Conservation (phyloP, 768 basidiomycete species). For the Collybiopsis confluens region DNA sequence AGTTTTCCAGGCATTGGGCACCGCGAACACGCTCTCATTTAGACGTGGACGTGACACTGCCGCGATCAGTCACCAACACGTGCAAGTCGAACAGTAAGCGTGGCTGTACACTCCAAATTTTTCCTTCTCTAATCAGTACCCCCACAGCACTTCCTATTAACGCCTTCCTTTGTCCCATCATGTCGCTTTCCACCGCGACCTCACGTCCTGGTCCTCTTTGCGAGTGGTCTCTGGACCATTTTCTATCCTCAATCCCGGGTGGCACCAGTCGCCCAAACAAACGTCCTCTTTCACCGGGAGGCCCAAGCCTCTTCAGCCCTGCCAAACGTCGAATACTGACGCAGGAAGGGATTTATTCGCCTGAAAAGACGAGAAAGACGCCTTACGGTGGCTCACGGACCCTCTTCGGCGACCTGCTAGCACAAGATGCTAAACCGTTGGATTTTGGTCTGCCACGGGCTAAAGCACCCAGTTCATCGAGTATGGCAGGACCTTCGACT, state of each 20-base stretch:
- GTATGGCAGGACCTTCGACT: conserved; percentile 9
- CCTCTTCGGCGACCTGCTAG: conserved; percentile 42
- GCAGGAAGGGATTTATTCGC: conserved; percentile 44
- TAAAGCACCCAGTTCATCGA: not conserved
- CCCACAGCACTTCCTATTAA: not conserved
- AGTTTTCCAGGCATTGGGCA: too few relatives aligned
- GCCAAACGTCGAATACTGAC: conserved; percentile 65
- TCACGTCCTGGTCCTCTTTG: conserved; percentile 49
- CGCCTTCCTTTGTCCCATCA: conserved; percentile 13
- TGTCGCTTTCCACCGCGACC: conserved; percentile 10
- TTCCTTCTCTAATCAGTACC: not conserved
- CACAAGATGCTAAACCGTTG: conserved; percentile 40
- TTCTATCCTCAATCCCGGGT: conserved; percentile 33
- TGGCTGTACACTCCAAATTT: not conserved
- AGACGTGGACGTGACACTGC: not conserved
- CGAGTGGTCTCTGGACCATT: conserved; percentile 57
- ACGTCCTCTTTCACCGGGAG: conserved; percentile 57
- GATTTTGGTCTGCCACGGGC: conserved; percentile 40
- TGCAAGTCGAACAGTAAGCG: not conserved
- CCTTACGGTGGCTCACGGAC: conserved; percentile 31
- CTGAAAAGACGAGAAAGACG: conserved; percentile 32
- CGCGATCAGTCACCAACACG: conserved; percentile 6
- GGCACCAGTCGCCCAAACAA: conserved; percentile 40
- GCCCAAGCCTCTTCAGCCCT: conserved; percentile 47
- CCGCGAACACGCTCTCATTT: too few relatives aligned